phyloP scores from a whole-genome alignment of 176 grass and related monocot genomes.

The Musa schizocarpa region DNA sequence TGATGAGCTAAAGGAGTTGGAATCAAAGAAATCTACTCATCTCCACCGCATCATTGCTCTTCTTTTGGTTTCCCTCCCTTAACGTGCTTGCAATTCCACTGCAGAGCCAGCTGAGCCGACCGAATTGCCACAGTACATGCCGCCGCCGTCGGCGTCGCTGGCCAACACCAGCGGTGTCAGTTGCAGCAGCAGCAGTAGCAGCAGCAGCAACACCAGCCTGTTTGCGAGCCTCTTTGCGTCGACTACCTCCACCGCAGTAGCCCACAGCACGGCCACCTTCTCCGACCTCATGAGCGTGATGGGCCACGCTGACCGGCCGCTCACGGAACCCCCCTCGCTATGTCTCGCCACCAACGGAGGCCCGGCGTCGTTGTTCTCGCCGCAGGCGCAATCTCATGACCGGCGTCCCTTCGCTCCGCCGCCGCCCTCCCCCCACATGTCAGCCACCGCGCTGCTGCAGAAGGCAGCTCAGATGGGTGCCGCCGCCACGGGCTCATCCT shows the following conservation, averaged over 20 bases:
- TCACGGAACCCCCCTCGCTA: constrained; percentile 42
- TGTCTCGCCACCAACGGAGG: constrained; percentile 48
- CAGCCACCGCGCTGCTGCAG: constrained; percentile 79
- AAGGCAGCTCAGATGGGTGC: constrained; percentile 94
- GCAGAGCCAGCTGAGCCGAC: constrained; percentile 44
- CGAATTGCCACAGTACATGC: constrained; percentile 25
- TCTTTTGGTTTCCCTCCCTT: constrained; percentile 15
- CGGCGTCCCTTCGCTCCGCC: constrained; percentile 38
- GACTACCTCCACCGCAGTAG: constrained; percentile 18
- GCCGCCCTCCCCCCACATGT: constrained; percentile 71
- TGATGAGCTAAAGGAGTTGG: background rate
- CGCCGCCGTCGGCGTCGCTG: constrained; percentile 1
- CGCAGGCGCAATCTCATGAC: constrained; percentile 24
- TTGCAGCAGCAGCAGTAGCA: constrained; percentile 18
- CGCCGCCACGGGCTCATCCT: constrained; percentile 51
- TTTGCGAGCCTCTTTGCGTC: constrained; percentile 72
- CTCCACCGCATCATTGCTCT: constrained; percentile 18
- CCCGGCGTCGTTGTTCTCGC: constrained; percentile 36
- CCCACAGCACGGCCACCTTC: constrained; percentile 24
- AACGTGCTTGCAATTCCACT: constrained; percentile 19
- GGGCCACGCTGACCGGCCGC: constrained; percentile 8
- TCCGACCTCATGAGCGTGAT: constrained; percentile 8
- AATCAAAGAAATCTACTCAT: constrained; percentile 4
- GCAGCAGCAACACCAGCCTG: constrained; percentile 23
- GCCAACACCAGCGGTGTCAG: background rate